A percentile compares a stretch with the other conserved stretches of the same genome.
These are phyloP conservation scores for Cutaneotrichosporon daszewskae DNA, from an alignment of 1,284 basidiomycete genomes.

Conservation along the genomic window DNA sequence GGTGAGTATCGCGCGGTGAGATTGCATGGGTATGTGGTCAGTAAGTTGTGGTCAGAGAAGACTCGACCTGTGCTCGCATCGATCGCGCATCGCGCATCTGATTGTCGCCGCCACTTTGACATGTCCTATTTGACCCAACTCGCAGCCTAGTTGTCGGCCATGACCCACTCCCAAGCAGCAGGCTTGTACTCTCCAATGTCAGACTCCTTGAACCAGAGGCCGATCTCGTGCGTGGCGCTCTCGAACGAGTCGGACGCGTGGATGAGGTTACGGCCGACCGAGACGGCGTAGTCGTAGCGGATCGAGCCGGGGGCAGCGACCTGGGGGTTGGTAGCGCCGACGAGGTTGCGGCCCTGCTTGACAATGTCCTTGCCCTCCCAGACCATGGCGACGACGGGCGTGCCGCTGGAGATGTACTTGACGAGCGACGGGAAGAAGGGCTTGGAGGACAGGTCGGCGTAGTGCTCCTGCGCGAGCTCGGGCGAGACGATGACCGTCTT, in stretches of 20 bases:
- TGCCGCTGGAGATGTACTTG: slow-evolving; percentile 44
- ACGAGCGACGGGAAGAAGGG: slow-evolving; percentile 44
- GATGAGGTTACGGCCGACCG: slow-evolving; percentile 49
- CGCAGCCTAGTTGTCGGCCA: slow-evolving; percentile 20
- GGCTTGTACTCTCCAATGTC: slow-evolving; percentile 47
- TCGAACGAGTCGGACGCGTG: slow-evolving; percentile 51
- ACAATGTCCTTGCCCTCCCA: slow-evolving; percentile 40
- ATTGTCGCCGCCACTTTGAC: too few relatives aligned
- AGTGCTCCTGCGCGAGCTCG: slow-evolving; percentile 43
- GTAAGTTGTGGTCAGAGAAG: too few relatives aligned
- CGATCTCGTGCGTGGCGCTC: slow-evolving; percentile 51
- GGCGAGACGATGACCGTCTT: slow-evolving; percentile 41
- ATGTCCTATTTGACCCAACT: not conserved
- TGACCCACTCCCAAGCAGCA: slow-evolving; percentile 17
- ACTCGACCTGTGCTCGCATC: too few relatives aligned
- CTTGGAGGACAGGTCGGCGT: slow-evolving; percentile 37
- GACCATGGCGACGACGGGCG: slow-evolving; percentile 42
- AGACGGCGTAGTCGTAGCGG: slow-evolving; percentile 44
- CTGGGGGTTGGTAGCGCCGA: slow-evolving; percentile 45
- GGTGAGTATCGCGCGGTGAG: too few relatives aligned
- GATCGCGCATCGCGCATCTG: too few relatives aligned
- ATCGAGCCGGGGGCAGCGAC: slow-evolving; percentile 26
- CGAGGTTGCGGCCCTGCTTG: slow-evolving; percentile 42
- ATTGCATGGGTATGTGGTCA: too few relatives aligned
- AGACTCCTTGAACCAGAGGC: slow-evolving; percentile 49